Evolutionary conservation across 441 rosid genomes (phyloP).

Genomic region (Corymbia citriodora): DNA sequence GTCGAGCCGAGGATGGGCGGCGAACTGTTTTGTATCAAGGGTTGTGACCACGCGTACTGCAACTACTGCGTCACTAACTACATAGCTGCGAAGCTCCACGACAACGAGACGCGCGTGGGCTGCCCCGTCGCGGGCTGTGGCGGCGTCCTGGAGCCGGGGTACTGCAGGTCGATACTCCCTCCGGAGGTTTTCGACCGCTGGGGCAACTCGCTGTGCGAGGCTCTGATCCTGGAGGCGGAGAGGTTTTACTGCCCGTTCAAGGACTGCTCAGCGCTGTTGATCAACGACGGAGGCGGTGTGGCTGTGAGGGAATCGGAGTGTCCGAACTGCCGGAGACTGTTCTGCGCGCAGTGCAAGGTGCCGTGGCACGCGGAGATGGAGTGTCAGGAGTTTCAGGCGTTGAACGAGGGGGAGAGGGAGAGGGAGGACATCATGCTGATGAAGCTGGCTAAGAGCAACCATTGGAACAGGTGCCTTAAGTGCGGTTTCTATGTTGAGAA

Average conservation of each 20-base stretch:
- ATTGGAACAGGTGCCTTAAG: constrained; percentile 50
- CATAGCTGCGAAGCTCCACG: neutral
- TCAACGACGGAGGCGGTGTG: constrained; percentile 25
- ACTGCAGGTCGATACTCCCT: constrained; percentile 41
- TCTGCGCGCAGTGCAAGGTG: constrained; percentile 58
- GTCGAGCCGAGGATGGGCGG: neutral
- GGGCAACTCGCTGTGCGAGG: constrained; percentile 35
- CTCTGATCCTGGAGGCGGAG: constrained; percentile 19
- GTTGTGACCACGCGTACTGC: neutral
- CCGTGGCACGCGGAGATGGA: constrained; percentile 59
- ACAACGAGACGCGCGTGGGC: constrained; percentile 6
- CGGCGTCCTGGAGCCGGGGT: constrained; percentile 38
- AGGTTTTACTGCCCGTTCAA: constrained; percentile 29
- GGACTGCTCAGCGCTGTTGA: constrained; percentile 36
- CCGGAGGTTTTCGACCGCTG: constrained; percentile 37
- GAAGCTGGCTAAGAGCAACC: constrained; percentile 37
- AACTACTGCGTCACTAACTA: neutral
- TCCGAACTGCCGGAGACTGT: constrained; percentile 46
- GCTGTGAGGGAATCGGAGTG: constrained; percentile 37
- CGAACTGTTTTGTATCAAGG: neutral
- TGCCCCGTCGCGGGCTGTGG: constrained; percentile 45
- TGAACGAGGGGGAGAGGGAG: constrained; percentile 43
- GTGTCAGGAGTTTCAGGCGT: constrained; percentile 45
- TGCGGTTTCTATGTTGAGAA: constrained; percentile 47
- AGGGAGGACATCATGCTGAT: constrained; percentile 48